These are phyloP conservation scores for Trifolium fragiferum DNA, from an alignment of 306 rosid genomes.

Conservation along the genomic window DNA sequence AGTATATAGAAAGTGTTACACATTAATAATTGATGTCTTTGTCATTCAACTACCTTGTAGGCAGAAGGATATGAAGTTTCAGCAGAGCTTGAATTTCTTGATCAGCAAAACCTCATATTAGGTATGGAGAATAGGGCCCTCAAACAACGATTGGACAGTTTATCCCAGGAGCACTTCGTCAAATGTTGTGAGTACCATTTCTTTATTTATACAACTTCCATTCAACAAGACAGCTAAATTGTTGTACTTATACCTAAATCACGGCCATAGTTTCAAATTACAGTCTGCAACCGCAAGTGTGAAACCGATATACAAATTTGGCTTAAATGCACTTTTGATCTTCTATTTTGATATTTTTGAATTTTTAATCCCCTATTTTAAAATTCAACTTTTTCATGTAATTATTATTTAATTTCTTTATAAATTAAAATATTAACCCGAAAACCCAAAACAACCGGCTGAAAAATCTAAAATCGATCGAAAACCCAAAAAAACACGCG, in stretches of 20 bases:
- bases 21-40: not conserved
- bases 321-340: too few species aligned
- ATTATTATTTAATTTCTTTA: too few species aligned
- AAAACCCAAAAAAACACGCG: too few species aligned
- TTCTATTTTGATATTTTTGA: too few species aligned
- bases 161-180: conserved; percentile 81
- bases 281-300: not conserved
- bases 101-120: conserved; percentile 65
- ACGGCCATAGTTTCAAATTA: not conserved
- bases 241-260: not conserved
- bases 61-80: conserved; percentile 78
- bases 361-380: too few species aligned
- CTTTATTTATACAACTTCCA: not conserved
- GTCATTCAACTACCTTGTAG: conserved; percentile 43
- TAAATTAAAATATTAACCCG: too few species aligned
- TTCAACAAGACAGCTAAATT: not conserved
- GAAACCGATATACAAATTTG: too few species aligned
- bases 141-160: conserved; percentile 76
- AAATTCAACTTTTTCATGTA: too few species aligned
- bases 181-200: conserved; percentile 63
- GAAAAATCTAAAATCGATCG: too few species aligned
- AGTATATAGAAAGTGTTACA: not conserved
- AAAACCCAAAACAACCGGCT: too few species aligned
- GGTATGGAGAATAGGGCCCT: conserved; percentile 88
- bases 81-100: conserved; percentile 85